A percentile compares a stretch with the other conserved stretches of the same genome.
phyloP scores from a whole-genome alignment of 768 basidiomycete species.

The Kwoniella dendrophila region DNA sequence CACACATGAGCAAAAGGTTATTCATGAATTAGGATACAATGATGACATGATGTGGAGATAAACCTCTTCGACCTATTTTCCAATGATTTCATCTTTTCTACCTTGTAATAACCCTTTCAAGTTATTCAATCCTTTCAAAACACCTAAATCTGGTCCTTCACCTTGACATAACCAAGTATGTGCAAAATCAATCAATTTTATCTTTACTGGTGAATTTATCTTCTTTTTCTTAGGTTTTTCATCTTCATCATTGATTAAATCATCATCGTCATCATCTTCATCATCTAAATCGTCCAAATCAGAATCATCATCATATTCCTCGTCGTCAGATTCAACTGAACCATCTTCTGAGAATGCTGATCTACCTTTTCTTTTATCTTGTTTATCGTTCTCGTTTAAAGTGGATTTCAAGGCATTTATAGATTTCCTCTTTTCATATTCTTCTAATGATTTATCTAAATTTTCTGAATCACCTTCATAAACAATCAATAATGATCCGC shows the following conservation, averaged over 20 bases:
- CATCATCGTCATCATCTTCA: constrained; percentile 30
- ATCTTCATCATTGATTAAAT: constrained; percentile 31
- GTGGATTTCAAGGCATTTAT: constrained; percentile 4
- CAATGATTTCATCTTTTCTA: constrained; percentile 63
- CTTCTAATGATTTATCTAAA: constrained; percentile 53
- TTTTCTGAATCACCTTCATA: constrained; percentile 68
- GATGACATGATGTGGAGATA: too few species aligned
- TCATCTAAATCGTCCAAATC: constrained; percentile 49
- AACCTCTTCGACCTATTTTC: too few species aligned
- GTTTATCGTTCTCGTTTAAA: background rate
- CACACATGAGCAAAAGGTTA: too few species aligned
- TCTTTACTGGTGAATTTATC: constrained; percentile 62
- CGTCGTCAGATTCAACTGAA: constrained; percentile 20
- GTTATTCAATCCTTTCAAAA: constrained; percentile 73
- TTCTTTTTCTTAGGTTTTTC: constrained; percentile 35
- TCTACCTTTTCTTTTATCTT: constrained; percentile 34
- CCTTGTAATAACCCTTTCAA: constrained; percentile 66
- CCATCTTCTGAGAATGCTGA: constrained; percentile 24
- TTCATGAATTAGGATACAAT: too few species aligned
- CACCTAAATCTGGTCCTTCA: constrained; percentile 75
- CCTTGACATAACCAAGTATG: constrained; percentile 73
- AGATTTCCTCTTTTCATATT: constrained; percentile 28
- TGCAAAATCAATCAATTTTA: constrained; percentile 93
- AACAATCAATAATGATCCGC: constrained; percentile 75
- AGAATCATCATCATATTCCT: constrained; percentile 35